Conservation (phyloP, 257 asterid genomes). For the Haberlea rhodopensis region DNA sequence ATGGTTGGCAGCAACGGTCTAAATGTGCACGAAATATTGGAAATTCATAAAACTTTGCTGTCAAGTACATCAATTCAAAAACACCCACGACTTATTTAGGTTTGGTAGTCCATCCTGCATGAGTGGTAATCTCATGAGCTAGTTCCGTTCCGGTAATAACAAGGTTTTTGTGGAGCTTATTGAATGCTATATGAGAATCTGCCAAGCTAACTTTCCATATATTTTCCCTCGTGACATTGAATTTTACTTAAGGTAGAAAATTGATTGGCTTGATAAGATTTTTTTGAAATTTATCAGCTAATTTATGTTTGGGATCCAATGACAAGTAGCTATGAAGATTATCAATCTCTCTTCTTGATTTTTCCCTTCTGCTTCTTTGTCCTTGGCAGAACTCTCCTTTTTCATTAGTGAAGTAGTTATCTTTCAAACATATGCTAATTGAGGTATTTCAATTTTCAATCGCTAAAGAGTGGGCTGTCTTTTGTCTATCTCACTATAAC, state of each 20-base stretch:
- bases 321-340: constrained; percentile 6
- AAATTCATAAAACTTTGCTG: background rate
- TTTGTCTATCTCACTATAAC: too few species aligned
- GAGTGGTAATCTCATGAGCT: too few species aligned
- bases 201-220: constrained; percentile 19
- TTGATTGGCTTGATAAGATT: constrained; percentile 19
- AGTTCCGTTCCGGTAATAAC: too few species aligned
- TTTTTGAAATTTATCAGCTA: background rate
- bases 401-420: too few species aligned
- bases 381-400: too few species aligned
- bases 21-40: too few species aligned
- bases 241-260: background rate
- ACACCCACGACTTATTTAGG: background rate
- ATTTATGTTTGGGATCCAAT: background rate
- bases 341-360: constrained; percentile 10
- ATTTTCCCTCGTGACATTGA: background rate
- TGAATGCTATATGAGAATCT: background rate
- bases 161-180: background rate
- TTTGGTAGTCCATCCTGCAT: too few species aligned
- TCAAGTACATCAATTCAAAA: background rate
- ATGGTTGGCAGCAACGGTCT: too few species aligned
- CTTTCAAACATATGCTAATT: too few species aligned
- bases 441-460: too few species aligned
- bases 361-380: background rate
- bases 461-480: too few species aligned